phyloP scores from a whole-genome alignment of 139 green algal genomes.

The Chlorella sorokiniana region DNA sequence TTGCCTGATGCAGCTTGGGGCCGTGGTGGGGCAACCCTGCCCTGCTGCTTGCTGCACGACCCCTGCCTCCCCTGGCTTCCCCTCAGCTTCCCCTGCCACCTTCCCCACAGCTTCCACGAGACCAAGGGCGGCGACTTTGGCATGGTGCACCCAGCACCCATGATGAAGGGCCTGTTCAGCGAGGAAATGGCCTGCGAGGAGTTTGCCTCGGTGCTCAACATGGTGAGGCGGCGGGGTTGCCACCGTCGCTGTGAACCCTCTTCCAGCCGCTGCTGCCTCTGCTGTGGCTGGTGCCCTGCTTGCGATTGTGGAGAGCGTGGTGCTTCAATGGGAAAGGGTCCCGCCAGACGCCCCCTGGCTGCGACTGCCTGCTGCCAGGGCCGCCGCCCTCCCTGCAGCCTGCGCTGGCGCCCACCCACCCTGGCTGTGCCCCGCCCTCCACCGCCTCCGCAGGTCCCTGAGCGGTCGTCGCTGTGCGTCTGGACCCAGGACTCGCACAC shows the following conservation, averaged over 20 bases:
- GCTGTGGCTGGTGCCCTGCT: no score
- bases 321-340: no score
- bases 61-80: not conserved
- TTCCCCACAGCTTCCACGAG: constrained; percentile 29
- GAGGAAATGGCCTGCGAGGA: constrained; percentile 49
- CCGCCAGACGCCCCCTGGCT: no score
- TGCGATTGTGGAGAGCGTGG: no score
- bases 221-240: no score
- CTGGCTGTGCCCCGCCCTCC: not conserved
- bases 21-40: not conserved
- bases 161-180: constrained; percentile 36
- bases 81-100: not conserved
- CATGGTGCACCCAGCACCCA: constrained; percentile 36
- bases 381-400: not conserved
- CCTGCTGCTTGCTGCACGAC: no score
- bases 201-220: constrained; percentile 37
- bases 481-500: constrained; percentile 43
- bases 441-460: not conserved
- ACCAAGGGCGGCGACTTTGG: constrained; percentile 48
- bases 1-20: not conserved
- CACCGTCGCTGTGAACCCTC: no score
- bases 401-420: not conserved
- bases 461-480: constrained; percentile 40
- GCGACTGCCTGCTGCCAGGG: not conserved
- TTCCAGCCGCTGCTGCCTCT: no score